Conservation (phyloP, 2,329 filamentous ascomycete genomes). For the Ambrosiella cleistominuta region DNA sequence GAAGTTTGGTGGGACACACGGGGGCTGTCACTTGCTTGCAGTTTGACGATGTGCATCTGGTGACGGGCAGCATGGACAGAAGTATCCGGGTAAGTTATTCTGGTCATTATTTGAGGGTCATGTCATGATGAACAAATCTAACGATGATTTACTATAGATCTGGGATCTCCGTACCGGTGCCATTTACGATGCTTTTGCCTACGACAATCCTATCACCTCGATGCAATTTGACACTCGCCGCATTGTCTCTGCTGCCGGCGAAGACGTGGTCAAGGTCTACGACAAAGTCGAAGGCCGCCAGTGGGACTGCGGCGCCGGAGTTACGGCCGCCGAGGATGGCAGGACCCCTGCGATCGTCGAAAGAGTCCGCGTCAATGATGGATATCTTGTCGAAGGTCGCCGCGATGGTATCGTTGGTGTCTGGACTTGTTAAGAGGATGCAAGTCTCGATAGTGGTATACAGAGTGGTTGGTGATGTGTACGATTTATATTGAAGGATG, state of each 20-base stretch:
- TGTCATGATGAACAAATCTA: not conserved
- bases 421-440: constrained; percentile 51
- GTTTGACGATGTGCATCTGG: constrained; percentile 88
- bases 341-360: constrained; percentile 52
- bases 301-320: constrained; percentile 87
- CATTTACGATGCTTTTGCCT: constrained; percentile 90
- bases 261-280: constrained; percentile 92
- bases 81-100: constrained; percentile 66
- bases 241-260: constrained; percentile 78
- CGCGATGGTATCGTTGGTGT: constrained; percentile 76
- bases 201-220: constrained; percentile 76
- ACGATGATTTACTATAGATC: constrained; percentile 42
- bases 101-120: not conserved
- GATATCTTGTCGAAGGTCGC: constrained; percentile 81
- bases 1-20: constrained; percentile 88
- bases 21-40: constrained; percentile 86
- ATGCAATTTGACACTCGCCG: constrained; percentile 93
- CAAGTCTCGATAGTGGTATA: not conserved
- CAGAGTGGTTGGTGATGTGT: not conserved
- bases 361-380: constrained; percentile 77
- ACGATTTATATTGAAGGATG: not conserved
- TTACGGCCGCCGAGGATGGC: constrained; percentile 47
- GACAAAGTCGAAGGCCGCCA: constrained; percentile 91
- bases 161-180: constrained; percentile 96
- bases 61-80: constrained; percentile 81